These are phyloP conservation scores for Hanseniaspora hatyaiensis DNA, from an alignment of 805 yeast species.

Conservation along the genomic window DNA sequence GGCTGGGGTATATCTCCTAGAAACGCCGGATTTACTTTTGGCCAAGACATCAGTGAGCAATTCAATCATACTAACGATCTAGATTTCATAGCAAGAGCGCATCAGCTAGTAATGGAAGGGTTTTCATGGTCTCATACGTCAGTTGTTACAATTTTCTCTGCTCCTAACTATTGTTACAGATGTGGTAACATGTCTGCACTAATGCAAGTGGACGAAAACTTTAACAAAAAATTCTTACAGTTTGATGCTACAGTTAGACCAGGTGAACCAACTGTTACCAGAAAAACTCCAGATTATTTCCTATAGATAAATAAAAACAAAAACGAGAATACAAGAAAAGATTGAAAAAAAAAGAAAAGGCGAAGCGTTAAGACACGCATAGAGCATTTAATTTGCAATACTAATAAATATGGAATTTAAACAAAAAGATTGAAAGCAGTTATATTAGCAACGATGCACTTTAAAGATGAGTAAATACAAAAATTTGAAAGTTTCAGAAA, in stretches of 20 bases:
- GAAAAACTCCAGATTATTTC: conserved; percentile 96
- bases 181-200: conserved; percentile 98
- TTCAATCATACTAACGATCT: conserved; percentile 84
- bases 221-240: conserved; percentile 81
- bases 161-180: conserved; percentile 93
- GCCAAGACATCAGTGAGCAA: conserved; percentile 86
- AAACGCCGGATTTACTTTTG: conserved; percentile 98
- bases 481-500: no score
- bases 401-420: no score
- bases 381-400: no score
- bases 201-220: conserved; percentile 94
- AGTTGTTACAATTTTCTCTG: conserved; percentile 87
- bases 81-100: conserved; percentile 82
- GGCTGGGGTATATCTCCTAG: conserved; percentile 98
- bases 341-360: no score
- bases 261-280: conserved; percentile 92
- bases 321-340: neutral
- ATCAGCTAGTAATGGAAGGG: conserved; percentile 96
- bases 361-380: no score
- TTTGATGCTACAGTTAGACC: conserved; percentile 95
- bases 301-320: conserved; percentile 35
- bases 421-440: no score
- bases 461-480: no score
- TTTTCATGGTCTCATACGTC: conserved; percentile 87
- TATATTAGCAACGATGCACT: no score